Conservation (phyloP, 176 grass and related monocot genomes). For the Eragrostis curvula region DNA sequence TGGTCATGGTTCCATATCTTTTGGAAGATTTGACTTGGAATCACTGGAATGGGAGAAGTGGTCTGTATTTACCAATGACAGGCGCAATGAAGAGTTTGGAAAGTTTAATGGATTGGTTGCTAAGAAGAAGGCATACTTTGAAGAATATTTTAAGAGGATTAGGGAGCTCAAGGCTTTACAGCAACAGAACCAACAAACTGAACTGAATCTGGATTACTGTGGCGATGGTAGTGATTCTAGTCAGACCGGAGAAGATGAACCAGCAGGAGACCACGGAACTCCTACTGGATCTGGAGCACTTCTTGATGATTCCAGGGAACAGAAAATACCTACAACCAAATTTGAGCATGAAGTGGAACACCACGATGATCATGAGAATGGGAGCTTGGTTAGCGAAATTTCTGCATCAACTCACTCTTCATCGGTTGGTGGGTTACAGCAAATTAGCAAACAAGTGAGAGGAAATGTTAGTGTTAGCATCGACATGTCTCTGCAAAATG, state of each 20-base stretch:
- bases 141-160: conserved; percentile 92
- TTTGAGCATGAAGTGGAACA: conserved; percentile 37
- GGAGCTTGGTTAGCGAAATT: conserved; percentile 35
- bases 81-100: conserved; percentile 87
- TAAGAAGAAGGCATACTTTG: conserved; percentile 95
- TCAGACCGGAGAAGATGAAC: conserved; percentile 74
- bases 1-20: conserved; percentile 96
- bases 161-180: conserved; percentile 86
- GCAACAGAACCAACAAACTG: conserved; percentile 85
- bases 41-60: conserved; percentile 94
- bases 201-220: conserved; percentile 84
- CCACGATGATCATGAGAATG: conserved; percentile 33
- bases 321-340: conserved; percentile 19
- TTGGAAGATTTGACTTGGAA: conserved; percentile 95
- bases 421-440: conserved; percentile 24
- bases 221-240: conserved; percentile 95
- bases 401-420: conserved; percentile 24
- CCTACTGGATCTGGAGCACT: conserved; percentile 46
- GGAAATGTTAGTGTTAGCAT: conserved; percentile 9
- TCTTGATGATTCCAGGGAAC: conserved; percentile 40
- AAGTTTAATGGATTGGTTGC: conserved; percentile 98
- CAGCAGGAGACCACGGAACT: conserved; percentile 42
- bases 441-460: conserved; percentile 47
- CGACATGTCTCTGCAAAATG: conserved; percentile 37
- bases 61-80: conserved; percentile 94